Base-by-base conservation (phyloP, 2,329 filamentous ascomycete species). In the Neophaeococcomyces mojaviensis region DNA sequence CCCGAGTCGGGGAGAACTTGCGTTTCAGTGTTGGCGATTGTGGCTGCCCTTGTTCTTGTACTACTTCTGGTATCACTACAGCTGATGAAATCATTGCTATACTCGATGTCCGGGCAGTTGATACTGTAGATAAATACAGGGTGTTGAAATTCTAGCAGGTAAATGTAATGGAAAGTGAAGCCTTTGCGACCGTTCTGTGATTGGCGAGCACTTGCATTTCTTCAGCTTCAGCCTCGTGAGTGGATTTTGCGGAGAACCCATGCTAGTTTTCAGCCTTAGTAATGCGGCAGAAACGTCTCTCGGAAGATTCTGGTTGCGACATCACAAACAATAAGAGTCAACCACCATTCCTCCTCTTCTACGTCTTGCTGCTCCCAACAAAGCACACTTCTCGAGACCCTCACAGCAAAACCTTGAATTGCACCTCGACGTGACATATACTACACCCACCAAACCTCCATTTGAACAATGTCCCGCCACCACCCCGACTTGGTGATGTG, bases 401-500 rank as follows among this genome's bases (percentile, higher is more conserved):
- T 37, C 9, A 10, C 16, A 22, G 4, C 34, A 3, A 10, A 22
- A 4, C 9, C 9, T 4, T 37, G 13, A 37, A 12, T 15, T 10
- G 16, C 12, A n/a, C n/a, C n/a, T n/a, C n/a, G n/a, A n/a, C n/a
- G n/a, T n/a, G n/a, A n/a, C n/a, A n/a, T n/a, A n/a, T n/a, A 18
- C 31, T 18, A 19, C 24, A 6, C 22, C n/a, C 2, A 39, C 34
- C 37, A 26, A 20, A 12, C 16, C 33, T 38, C 12, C 8, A 20
- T 28, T 19, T 51, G 62, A 19, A 75, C 30, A 63, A 94, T 94
- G 88, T 94, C 88, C 63, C 87, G 88, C 72, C 88, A 94, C 77
- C 88, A 96, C 68, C 89, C 89, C 68, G 92, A 98, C 75, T 83
- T 98, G 58, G 92, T 98, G 60, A 97, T 97, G 90, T 98, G 92